Percentiles rank a stretch among this genome's conserved stretches.
Conservation (phyloP, 192 early-diverging fungal genomes). For the Allomyces javanicus region DNA sequence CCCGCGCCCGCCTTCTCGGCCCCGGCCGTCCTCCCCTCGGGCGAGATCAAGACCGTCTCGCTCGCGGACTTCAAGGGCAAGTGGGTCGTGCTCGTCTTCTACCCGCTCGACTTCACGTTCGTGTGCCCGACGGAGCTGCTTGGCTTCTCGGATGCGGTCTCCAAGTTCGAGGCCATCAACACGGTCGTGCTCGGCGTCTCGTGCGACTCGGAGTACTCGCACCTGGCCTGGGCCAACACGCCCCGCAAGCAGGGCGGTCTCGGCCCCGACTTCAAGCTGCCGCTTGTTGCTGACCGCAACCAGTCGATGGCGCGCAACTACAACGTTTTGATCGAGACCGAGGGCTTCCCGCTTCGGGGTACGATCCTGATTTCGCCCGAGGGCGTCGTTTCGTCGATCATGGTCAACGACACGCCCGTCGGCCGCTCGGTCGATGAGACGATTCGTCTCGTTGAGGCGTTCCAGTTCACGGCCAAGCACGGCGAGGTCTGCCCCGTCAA, state of each 20-base stretch:
- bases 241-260: conserved; percentile 76
- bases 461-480: conserved; percentile 74
- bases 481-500: conserved; percentile 60
- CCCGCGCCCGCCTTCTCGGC: conserved; percentile 13
- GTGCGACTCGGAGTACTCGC: conserved; percentile 59
- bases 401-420: conserved; percentile 75
- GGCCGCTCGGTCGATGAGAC: conserved; percentile 73
- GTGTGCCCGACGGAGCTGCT: conserved; percentile 91
- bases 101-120: conserved; percentile 81
- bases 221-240: conserved; percentile 74
- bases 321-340: conserved; percentile 64
- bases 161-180: conserved; percentile 60
- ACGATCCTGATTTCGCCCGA: conserved; percentile 84
- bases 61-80: conserved; percentile 42
- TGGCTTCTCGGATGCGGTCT: conserved; percentile 65
- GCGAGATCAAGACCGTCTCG: conserved; percentile 11
- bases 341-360: conserved; percentile 58
- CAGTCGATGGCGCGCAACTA: conserved; percentile 76
- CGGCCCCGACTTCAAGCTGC: conserved; percentile 69
- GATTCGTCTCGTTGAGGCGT: conserved; percentile 71
- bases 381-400: conserved; percentile 66
- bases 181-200: conserved; percentile 54
- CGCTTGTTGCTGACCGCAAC: conserved; percentile 68
- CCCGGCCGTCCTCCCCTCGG: conserved; percentile 11
- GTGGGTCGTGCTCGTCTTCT: conserved; percentile 66